Conservation (phyloP, 768 basidiomycete genomes). For the Mycena vulgaris region DNA sequence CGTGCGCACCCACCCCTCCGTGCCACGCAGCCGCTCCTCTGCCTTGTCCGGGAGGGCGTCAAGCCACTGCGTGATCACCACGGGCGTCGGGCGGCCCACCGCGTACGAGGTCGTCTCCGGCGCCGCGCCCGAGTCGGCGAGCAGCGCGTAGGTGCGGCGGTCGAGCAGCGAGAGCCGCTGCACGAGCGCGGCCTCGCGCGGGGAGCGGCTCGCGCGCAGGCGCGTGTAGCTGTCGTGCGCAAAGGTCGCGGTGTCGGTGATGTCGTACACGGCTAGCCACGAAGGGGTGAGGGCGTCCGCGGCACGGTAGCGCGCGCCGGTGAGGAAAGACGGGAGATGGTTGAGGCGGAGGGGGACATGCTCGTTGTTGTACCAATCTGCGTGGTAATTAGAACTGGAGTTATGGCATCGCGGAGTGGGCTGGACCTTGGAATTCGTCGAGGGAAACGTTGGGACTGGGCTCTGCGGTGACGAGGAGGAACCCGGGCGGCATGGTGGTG, state of each 20-base stretch:
- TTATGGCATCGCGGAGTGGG: neutral
- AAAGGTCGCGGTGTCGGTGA: constrained; percentile 60
- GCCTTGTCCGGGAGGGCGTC: constrained; percentile 27
- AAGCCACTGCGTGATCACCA: constrained; percentile 52
- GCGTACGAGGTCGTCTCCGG: constrained; percentile 50
- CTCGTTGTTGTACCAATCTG: constrained; percentile 72
- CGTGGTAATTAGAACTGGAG: neutral
- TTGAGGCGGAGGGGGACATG: constrained; percentile 68
- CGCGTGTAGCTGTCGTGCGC: constrained; percentile 59
- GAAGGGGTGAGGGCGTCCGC: constrained; percentile 53
- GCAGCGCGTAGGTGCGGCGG: constrained; percentile 57
- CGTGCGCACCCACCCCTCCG: constrained; percentile 57
- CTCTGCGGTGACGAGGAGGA: constrained; percentile 65
- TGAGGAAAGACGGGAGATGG: constrained; percentile 61
- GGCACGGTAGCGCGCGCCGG: constrained; percentile 62
- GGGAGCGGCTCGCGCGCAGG: constrained; percentile 60
- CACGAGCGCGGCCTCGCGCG: constrained; percentile 59
- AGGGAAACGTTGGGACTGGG: constrained; percentile 58
- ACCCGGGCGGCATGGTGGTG: constrained; percentile 57
- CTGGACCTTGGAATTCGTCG: constrained; percentile 65
- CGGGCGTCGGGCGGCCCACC: constrained; percentile 47
- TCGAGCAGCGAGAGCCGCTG: constrained; percentile 60
- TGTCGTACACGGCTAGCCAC: constrained; percentile 68
- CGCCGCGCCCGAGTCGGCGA: constrained; percentile 53
- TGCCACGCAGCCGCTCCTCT: constrained; percentile 45